These are phyloP conservation scores for Fusarium sp. DNA, from an alignment of 2,329 filamentous ascomycete genomes.

Conservation along the genomic window DNA sequence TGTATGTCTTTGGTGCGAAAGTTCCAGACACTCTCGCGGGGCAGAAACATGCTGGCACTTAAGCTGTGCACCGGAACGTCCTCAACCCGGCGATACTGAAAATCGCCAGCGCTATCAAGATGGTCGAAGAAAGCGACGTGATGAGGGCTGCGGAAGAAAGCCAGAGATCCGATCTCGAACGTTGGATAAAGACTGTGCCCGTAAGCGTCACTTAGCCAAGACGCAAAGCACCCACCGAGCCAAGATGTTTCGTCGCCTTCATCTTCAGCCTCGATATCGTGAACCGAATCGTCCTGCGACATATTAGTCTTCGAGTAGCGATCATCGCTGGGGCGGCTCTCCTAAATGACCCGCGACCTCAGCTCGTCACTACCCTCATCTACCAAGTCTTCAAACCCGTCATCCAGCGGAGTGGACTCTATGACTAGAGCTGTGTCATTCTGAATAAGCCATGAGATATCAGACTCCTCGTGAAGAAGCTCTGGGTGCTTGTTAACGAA, in stretches of 20 bases:
- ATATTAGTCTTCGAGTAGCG: conserved; percentile 27
- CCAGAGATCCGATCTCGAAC: conserved; percentile 66
- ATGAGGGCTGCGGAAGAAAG: conserved; percentile 63
- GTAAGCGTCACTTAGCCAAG: conserved; percentile 58
- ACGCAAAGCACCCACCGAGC: conserved; percentile 49
- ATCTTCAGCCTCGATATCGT: conserved; percentile 20
- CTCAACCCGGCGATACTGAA: conserved; percentile 62
- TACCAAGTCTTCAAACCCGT: conserved; percentile 14
- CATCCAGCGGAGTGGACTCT: neutral
- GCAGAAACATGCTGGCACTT: conserved; percentile 66
- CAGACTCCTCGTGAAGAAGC: conserved; percentile 61
- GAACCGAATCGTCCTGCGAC: conserved; percentile 31
- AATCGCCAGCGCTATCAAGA: conserved; percentile 63
- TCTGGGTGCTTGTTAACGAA: conserved; percentile 62
- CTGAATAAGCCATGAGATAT: conserved; percentile 62
- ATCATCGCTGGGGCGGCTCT: conserved; percentile 38
- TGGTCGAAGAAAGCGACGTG: conserved; percentile 64
- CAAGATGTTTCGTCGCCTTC: conserved; percentile 40
- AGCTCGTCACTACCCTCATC: conserved; percentile 29
- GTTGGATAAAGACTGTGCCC: conserved; percentile 65
- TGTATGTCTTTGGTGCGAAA: conserved; percentile 56
- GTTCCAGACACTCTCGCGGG: conserved; percentile 64
- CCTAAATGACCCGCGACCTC: conserved; percentile 40
- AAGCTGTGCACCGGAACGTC: conserved; percentile 67
- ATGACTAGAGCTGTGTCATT: conserved; percentile 2